A percentile compares a stretch with the other conserved stretches of the same genome.
Conservation (phyloP, 2,329 filamentous ascomycete species). For the Trichophyton rubrum region DNA sequence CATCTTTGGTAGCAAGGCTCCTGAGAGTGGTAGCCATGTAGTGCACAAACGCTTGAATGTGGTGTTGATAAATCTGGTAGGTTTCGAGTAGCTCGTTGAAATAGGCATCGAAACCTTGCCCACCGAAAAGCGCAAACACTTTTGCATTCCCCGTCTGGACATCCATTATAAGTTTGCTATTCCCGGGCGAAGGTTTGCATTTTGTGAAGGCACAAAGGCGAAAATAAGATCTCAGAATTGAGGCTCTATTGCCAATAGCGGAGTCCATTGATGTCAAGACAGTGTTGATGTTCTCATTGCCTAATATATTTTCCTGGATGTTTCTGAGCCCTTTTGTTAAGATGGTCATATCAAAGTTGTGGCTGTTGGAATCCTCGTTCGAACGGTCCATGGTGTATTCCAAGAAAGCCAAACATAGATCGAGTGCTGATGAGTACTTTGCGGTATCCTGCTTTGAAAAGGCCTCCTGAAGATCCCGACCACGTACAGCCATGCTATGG, state of each 20-base stretch:
- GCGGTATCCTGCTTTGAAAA: not conserved
- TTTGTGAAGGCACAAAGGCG: conserved; percentile 17
- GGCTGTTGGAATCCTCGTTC: not conserved
- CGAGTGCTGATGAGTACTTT: not conserved
- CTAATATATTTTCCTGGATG: not conserved
- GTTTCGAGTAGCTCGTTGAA: conserved; percentile 93
- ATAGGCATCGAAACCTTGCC: conserved; percentile 97
- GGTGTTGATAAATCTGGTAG: conserved; percentile 79
- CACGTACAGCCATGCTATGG: not conserved
- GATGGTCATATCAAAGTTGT: not conserved
- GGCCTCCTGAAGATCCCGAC: not conserved
- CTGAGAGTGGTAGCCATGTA: conserved; percentile 79
- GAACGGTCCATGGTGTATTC: not conserved
- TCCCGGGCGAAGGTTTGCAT: not conserved
- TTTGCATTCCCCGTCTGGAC: conserved; percentile 49
- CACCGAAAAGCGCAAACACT: conserved; percentile 90
- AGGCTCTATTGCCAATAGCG: not conserved
- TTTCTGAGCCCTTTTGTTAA: not conserved
- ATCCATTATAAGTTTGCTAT: not conserved
- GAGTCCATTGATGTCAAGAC: not conserved
- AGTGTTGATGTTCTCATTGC: conserved; percentile 1
- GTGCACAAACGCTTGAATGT: conserved; percentile 73
- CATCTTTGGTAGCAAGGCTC: conserved; percentile 65
- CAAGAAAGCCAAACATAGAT: not conserved
- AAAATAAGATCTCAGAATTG: conserved; percentile 13